Evolutionary conservation across 2,329 filamentous ascomycete genomes (phyloP), one percentile per base, ranked within the genome.

Genomic region (Alternaria triticimaculans): DNA sequence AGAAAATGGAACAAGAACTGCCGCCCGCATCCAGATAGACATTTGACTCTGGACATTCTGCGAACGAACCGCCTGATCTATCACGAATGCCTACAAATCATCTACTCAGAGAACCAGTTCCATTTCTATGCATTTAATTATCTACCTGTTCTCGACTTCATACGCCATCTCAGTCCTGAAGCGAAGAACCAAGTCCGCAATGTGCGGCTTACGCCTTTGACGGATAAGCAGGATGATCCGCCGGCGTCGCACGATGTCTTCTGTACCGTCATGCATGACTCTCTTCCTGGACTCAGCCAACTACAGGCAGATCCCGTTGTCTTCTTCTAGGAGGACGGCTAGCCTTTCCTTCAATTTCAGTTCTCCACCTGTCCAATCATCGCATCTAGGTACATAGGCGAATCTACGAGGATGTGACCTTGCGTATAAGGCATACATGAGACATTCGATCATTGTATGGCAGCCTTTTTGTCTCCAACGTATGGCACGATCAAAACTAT

Each of bases 91-190:
- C 72, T 81, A 8, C 75, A 76, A 23, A 73, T 81, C 37, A 66
- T 81, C 55, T 80, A 80, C 60, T 79, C 77, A 12, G 79, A 81
- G 61, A 80, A 80, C 43, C 66, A 76, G 12, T 80, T 81, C 57
- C 77, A 80, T 61, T 81, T 81, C 63, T 76, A 80, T 66, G 76
- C 73, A 14, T 79, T 80, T 70, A 80, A 78, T 59, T 81, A 80
- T 68, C 63, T 79, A 44, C 79, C 78, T 51, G 78, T 80, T 28
- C 61, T 81, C 60, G 79, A 80, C 55, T 81, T 80, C 62, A 78
- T 81, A 66, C 72, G 79, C 45, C 74, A 78, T 56, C 64, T 81
- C 41, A 78, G 77, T 54, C 78, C 78, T 21, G 77, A 80, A 51
- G 78, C 79, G 15, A 78, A 78, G 65, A 76, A 70, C 46, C 66